A percentile compares a stretch with the other conserved stretches of the same genome.
Conservation (phyloP, 768 basidiomycete genomes). For the Boletus subparvulus region DNA sequence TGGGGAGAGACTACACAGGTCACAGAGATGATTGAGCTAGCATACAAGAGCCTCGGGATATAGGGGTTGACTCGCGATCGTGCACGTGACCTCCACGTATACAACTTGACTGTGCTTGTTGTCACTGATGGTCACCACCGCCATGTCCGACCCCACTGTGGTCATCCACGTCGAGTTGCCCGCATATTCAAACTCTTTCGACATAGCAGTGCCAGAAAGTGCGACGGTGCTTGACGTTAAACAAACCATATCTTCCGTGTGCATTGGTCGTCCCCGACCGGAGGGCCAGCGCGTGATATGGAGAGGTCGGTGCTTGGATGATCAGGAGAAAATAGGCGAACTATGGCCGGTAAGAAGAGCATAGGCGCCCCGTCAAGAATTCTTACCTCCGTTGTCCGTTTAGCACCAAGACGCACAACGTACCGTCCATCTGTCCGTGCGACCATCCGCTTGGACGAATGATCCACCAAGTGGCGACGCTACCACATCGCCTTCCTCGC, state of each 20-base stretch:
- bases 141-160: slow-evolving; percentile 31
- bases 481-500: slow-evolving; percentile 14
- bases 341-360: slow-evolving; percentile 63
- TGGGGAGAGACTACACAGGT: slow-evolving; percentile 77
- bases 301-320: slow-evolving; percentile 64
- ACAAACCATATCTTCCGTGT: slow-evolving; percentile 56
- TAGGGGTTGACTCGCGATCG: no score
- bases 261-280: slow-evolving; percentile 61
- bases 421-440: slow-evolving; percentile 75
- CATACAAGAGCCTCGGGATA: slow-evolving; percentile 46
- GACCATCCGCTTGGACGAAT: slow-evolving; percentile 71
- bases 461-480: slow-evolving; percentile 42
- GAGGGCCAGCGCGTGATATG: slow-evolving; percentile 79
- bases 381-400: slow-evolving; percentile 4
- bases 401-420: slow-evolving; percentile 58
- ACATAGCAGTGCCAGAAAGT: slow-evolving; percentile 45
- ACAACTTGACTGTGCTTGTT: no score
- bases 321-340: slow-evolving; percentile 62
- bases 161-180: slow-evolving; percentile 70
- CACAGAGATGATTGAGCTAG: slow-evolving; percentile 77
- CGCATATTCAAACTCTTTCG: slow-evolving; percentile 68
- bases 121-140: slow-evolving; percentile 3
- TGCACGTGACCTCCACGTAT: slow-evolving; percentile 37
- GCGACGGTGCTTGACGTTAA: slow-evolving; percentile 65
- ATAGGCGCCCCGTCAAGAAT: neutral